Evolutionary conservation across 768 basidiomycete genomes (phyloP).

Genomic region (Tylopilus felleus): DNA sequence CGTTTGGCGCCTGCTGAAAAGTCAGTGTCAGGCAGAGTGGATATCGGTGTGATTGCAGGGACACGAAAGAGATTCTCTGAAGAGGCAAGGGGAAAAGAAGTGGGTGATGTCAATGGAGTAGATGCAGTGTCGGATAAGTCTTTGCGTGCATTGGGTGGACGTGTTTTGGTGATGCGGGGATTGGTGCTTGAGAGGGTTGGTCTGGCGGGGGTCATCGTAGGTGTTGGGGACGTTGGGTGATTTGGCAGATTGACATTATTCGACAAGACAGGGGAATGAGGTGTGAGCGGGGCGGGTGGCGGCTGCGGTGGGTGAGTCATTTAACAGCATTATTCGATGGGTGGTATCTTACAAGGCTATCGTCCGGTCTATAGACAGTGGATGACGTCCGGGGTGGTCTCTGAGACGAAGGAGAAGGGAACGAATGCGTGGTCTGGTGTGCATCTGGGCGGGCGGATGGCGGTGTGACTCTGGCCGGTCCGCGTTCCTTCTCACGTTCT

Average conservation of each 20-base stretch:
- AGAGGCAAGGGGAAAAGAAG: slow-evolving; percentile 23
- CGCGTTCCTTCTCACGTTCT: slow-evolving; percentile 56
- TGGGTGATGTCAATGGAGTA: slow-evolving; percentile 9
- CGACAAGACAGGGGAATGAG: slow-evolving; percentile 27
- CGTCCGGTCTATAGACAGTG: slow-evolving; percentile 17
- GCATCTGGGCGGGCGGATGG: slow-evolving; percentile 16
- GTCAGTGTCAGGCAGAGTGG: slow-evolving; percentile 33
- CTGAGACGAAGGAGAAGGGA: slow-evolving; percentile 18
- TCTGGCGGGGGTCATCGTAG: slow-evolving; percentile 23
- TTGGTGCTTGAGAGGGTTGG: slow-evolving; percentile 10
- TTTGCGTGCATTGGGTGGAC: slow-evolving; percentile 28
- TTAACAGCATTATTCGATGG: neutral
- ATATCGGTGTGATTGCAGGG: slow-evolving; percentile 19
- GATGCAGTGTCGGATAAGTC: slow-evolving; percentile 22
- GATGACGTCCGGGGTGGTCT: slow-evolving; percentile 14
- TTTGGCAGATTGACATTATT: slow-evolving; percentile 15
- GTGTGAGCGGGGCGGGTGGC: slow-evolving; percentile 29
- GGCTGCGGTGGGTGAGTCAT: slow-evolving; percentile 18
- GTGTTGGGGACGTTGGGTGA: slow-evolving; percentile 27
- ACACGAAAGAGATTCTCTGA: slow-evolving; percentile 31
- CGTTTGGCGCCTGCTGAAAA: slow-evolving; percentile 64
- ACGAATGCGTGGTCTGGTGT: slow-evolving; percentile 19
- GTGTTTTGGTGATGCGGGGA: slow-evolving; percentile 30
- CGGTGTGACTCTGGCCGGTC: slow-evolving; percentile 34
- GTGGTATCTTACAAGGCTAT: slow-evolving; percentile 31